These are phyloP conservation scores for Fusarium sp. DNA, from an alignment of 2,329 filamentous ascomycete genomes.

Conservation along the genomic window DNA sequence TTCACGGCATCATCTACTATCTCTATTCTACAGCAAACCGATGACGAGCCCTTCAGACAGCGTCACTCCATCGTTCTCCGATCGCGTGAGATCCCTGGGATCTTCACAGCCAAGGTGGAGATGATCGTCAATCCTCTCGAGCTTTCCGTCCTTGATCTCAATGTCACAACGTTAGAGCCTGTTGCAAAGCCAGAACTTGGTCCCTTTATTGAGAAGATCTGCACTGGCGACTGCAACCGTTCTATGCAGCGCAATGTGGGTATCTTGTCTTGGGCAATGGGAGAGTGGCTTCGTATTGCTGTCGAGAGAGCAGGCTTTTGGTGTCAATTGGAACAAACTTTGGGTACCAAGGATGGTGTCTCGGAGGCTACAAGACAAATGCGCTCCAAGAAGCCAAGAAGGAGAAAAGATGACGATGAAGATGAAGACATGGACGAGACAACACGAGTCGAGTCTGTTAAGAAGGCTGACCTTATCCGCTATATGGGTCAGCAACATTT, in stretches of 20 bases:
- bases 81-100: constrained; percentile 55
- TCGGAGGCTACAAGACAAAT: constrained; percentile 37
- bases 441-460: constrained; percentile 12
- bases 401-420: constrained; percentile 37
- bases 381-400: constrained; percentile 42
- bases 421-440: constrained; percentile 37
- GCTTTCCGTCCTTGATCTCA: constrained; percentile 62
- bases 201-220: constrained; percentile 61
- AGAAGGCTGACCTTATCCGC: constrained; percentile 60
- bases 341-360: constrained; percentile 52
- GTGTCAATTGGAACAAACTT: constrained; percentile 62
- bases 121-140: constrained; percentile 68
- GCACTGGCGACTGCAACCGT: constrained; percentile 53
- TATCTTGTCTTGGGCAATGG: constrained; percentile 73
- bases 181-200: constrained; percentile 69
- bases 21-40: constrained; percentile 54
- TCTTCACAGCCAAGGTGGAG: constrained; percentile 68
- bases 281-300: constrained; percentile 73
- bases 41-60: constrained; percentile 57
- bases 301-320: constrained; percentile 71
- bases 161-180: constrained; percentile 66
- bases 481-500: constrained; percentile 65
- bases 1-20: constrained; percentile 70
- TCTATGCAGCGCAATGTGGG: constrained; percentile 67
- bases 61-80: constrained; percentile 66